These are phyloP conservation scores for Smallanthus sonchifolius DNA, from an alignment of 129 eudicot genomes.

Conservation along the genomic window DNA sequence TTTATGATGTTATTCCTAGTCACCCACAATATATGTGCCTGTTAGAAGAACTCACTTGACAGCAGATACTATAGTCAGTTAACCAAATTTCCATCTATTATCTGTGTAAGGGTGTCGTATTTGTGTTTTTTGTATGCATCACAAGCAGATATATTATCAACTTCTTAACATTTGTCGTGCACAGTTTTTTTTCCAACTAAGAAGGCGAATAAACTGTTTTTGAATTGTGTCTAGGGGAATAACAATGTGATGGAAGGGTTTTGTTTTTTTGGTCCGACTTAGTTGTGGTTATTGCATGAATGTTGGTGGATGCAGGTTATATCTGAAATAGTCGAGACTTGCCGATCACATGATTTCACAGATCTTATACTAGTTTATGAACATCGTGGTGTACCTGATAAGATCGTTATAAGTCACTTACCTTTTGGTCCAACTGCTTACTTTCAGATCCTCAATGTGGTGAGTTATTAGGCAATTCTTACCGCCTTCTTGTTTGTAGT, in stretches of 20 bases:
- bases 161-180: no score
- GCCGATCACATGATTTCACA: constrained; percentile 77
- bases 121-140: no score
- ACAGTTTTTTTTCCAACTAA: no score
- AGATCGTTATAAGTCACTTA: constrained; percentile 68
- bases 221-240: no score
- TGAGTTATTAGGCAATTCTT: constrained; percentile 30
- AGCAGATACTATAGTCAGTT: no score
- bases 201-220: no score
- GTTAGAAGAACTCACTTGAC: no score
- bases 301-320: constrained; percentile 52
- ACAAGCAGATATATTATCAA: no score
- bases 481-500: not conserved
- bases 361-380: constrained; percentile 86
- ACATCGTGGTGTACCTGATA: constrained; percentile 95
- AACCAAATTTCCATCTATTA: no score
- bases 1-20: no score
- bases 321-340: constrained; percentile 78
- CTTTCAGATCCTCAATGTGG: constrained; percentile 88
- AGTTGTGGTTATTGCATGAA: not conserved
- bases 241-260: not conserved
- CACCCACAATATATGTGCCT: no score
- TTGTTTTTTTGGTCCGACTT: not conserved
- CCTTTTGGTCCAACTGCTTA: constrained; percentile 97
- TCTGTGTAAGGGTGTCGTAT: no score